Evolutionary conservation across 2,329 filamentous ascomycete species (phyloP), one percentile per base, ranked within the genome.

Genomic region (Tolypocladium ophioglossoides): DNA sequence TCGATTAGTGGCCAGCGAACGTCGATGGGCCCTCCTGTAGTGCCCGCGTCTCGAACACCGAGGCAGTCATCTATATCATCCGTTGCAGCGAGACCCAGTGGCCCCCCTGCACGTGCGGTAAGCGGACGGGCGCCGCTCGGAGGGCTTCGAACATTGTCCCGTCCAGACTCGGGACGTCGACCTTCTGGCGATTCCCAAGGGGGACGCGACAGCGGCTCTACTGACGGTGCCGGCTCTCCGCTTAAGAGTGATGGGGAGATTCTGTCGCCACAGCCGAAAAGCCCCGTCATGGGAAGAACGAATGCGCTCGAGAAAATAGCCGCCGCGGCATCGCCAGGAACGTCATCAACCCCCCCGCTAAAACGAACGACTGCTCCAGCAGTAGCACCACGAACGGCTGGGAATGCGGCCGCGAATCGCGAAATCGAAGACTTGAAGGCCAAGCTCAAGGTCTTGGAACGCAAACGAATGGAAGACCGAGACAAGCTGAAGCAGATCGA

Each of bases 401-500:
- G 72, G 3, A 74, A 70, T 54, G 78, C 79, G 9, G 75, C 79
- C 1, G 71, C 78, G 2, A 77, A 73, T 24, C 78, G 86, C 58
- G 87, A 95, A 64, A 83, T 92, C 22, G 91, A 96, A 61, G 89
- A 95, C 59, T 75, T 96, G 18, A 91, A 96, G 66, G 85, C 89
- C 0, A 96, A 96, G 67, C 74, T 97, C 2, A 84, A 86, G 53
- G 78, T 96, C 4, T 76, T 97, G 62, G 91, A 99, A 68, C 89
- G 92, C 62, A 95, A 96, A 68, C 78, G 90, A 54, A 66, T 80
- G 14, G 92, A 97, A 58, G 90, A 96, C 64, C 82, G 90, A 22
- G 91, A 96, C 62, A 89, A 89, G 65, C 70, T 96, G 52, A 91
- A 92, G 65, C 80, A 78, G 14, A 70, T 96, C 50, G 88, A 95